Conservation (phyloP, 768 basidiomycete genomes). For the Hypholoma sublateritium region DNA sequence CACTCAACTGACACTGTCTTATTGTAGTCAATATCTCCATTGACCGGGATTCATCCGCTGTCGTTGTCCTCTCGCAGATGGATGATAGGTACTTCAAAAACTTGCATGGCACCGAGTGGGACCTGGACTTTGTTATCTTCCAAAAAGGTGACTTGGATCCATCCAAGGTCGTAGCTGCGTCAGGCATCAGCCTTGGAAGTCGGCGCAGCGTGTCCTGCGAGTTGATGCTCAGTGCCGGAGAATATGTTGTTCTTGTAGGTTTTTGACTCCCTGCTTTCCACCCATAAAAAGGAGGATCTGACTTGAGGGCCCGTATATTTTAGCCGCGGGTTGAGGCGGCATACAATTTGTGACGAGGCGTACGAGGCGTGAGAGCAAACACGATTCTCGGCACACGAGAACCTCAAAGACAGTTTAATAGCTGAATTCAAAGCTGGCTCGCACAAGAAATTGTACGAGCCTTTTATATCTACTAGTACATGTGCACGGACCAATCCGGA, state of each 20-base stretch:
- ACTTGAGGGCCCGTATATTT: too few relatives aligned
- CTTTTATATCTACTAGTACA: too few relatives aligned
- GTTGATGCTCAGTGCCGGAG: conserved; percentile 34
- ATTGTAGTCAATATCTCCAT: conserved; percentile 21
- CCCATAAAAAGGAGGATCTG: too few relatives aligned
- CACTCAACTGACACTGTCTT: neutral
- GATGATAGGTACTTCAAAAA: conserved; percentile 44
- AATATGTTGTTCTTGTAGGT: conserved; percentile 40
- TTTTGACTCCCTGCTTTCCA: too few relatives aligned
- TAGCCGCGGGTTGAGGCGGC: too few relatives aligned
- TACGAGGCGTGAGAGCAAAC: conserved; percentile 1
- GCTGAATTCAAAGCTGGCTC: neutral
- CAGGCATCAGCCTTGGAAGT: neutral
- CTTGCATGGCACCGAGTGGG: conserved; percentile 34
- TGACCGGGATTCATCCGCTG: conserved; percentile 30
- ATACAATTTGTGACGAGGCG: too few relatives aligned
- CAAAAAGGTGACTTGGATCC: conserved; percentile 33
- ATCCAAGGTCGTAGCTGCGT: neutral
- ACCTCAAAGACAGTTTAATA: conserved; percentile 8
- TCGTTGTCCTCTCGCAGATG: conserved; percentile 44
- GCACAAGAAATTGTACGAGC: too few relatives aligned
- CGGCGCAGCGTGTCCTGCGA: conserved; percentile 33
- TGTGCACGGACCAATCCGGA: too few relatives aligned
- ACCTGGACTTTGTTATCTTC: conserved; percentile 45
- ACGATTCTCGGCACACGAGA: conserved; percentile 5